Evolutionary conservation across 1,284 basidiomycete species (phyloP).

Genomic region (Blastosporella zonata): DNA sequence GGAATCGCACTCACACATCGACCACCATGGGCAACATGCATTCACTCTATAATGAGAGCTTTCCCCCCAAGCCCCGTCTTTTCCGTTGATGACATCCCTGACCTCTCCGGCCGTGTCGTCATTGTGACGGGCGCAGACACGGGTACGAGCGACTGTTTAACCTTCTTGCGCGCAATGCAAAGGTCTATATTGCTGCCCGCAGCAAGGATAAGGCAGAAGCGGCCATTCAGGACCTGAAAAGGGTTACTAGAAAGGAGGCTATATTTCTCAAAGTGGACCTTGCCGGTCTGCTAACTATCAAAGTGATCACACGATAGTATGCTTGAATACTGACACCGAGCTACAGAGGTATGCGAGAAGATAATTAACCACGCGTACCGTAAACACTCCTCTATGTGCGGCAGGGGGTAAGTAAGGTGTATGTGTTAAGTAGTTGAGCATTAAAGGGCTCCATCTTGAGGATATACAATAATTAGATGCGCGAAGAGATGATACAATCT

Average conservation of each 20-base stretch:
- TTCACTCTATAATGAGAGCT: conserved; percentile 15
- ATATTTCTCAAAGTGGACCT: conserved; percentile 60
- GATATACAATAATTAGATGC: too few species aligned
- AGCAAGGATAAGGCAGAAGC: conserved; percentile 40
- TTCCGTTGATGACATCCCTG: conserved; percentile 22
- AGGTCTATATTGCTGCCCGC: conserved; percentile 64
- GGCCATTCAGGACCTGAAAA: conserved; percentile 50
- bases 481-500: too few species aligned
- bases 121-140: conserved; percentile 45
- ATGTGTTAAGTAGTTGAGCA: background rate
- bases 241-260: conserved; percentile 41
- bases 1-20: too few species aligned
- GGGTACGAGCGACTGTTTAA: conserved; percentile 24
- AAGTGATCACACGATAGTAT: too few species aligned
- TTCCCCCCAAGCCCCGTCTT: conserved; percentile 21
- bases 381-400: background rate
- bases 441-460: too few species aligned
- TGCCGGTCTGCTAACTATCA: conserved; percentile 51
- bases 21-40: conserved; percentile 14
- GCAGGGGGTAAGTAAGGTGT: too few species aligned
- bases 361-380: background rate
- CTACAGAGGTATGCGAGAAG: background rate
- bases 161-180: conserved; percentile 55
- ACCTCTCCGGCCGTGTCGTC: conserved; percentile 29
- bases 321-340: too few species aligned